A percentile compares a stretch with the other conserved stretches of the same genome.
Evolutionary conservation across 2,329 filamentous ascomycete species (phyloP).

Genomic region (Intubia oerlemansii): DNA sequence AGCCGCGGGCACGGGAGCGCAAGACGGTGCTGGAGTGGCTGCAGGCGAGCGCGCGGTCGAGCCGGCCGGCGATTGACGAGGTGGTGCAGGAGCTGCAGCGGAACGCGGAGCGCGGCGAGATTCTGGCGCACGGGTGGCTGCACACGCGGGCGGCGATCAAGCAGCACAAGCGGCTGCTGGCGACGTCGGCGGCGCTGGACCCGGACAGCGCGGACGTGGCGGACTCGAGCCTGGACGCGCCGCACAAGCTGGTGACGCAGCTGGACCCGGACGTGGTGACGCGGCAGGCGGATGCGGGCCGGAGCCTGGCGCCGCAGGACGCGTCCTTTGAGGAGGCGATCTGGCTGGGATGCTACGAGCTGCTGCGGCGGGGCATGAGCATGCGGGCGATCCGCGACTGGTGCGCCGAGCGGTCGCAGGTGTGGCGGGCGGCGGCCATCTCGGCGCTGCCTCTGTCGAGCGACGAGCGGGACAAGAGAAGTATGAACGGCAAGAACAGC

Average conservation of each 20-base stretch:
- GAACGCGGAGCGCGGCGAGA: slow-evolving; percentile 56
- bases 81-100: slow-evolving; percentile 57
- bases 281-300: slow-evolving; percentile 44
- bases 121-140: slow-evolving; percentile 77
- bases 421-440: slow-evolving; percentile 72
- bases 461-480: too few species aligned
- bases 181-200: slow-evolving; percentile 43
- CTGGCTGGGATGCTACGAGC: slow-evolving; percentile 87
- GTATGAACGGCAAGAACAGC: too few species aligned
- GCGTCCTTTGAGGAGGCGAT: slow-evolving; percentile 76
- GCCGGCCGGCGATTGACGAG: slow-evolving; percentile 50
- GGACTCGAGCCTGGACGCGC: slow-evolving; percentile 32
- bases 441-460: slow-evolving; percentile 41
- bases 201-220: slow-evolving; percentile 35
- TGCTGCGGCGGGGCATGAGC: slow-evolving; percentile 64
- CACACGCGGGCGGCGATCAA: slow-evolving; percentile 85
- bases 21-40: slow-evolving; percentile 71
- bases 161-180: slow-evolving; percentile 59
- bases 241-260: slow-evolving; percentile 56
- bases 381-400: slow-evolving; percentile 60
- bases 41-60: slow-evolving; percentile 51
- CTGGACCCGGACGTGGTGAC: slow-evolving; percentile 81
- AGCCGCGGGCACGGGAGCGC: slow-evolving; percentile 57
- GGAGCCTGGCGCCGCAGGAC: slow-evolving; percentile 60
- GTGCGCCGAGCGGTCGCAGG: slow-evolving; percentile 69